These are phyloP conservation scores for Verticillium alfalfae DNA, from an alignment of 2,329 filamentous ascomycete genomes.

Conservation along the genomic window DNA sequence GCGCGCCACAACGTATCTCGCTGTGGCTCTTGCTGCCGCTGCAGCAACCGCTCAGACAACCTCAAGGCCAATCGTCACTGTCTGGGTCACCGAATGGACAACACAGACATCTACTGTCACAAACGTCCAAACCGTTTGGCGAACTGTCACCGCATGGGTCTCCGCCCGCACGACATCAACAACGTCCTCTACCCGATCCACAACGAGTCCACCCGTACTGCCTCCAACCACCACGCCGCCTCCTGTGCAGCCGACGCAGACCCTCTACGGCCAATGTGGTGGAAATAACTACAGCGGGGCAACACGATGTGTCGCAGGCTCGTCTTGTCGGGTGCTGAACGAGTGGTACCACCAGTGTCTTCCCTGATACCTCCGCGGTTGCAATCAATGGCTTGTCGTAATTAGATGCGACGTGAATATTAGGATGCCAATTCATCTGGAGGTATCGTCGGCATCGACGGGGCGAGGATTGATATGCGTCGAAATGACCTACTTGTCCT, in stretches of 20 bases:
- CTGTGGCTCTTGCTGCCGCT: neutral
- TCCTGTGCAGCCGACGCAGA: conserved; percentile 5
- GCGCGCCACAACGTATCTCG: neutral
- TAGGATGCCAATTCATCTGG: too few species aligned
- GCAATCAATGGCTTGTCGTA: too few species aligned
- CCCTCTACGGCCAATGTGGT: conserved; percentile 9
- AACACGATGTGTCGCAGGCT: conserved; percentile 7
- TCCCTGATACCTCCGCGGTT: neutral
- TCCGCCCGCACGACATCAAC: conserved; percentile 1
- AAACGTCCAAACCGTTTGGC: conserved; percentile 3
- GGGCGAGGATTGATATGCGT: too few species aligned
- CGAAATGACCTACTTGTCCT: too few species aligned
- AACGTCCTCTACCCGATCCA: neutral
- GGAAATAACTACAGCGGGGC: conserved; percentile 4
- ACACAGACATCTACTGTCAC: conserved; percentile 4
- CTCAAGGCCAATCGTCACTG: neutral
- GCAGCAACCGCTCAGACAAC: neutral
- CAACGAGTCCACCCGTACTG: neutral
- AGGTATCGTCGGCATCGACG: too few species aligned
- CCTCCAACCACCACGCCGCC: conserved; percentile 4
- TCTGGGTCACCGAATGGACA: conserved; percentile 6
- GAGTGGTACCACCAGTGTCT: conserved; percentile 8
- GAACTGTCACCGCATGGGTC: conserved; percentile 7
- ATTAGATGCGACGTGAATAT: too few species aligned
- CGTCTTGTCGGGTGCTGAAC: conserved; percentile 5